phyloP scores from a whole-genome alignment of 495 filamentous ascomycete species.

The Barbatosphaeria neglecta region DNA sequence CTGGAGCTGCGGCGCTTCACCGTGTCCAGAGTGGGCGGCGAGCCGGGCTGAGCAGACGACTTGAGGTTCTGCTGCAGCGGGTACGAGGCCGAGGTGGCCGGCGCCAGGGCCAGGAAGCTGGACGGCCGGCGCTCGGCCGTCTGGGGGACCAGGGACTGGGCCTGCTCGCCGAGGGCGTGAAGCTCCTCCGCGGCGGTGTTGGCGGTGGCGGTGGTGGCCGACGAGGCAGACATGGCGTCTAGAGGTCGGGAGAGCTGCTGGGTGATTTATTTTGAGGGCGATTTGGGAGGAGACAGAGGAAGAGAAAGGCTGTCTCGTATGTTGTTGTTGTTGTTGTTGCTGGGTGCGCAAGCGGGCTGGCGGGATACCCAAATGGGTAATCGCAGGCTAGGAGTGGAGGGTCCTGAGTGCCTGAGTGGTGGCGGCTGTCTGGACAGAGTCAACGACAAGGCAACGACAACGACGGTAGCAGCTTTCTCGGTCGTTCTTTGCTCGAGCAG shows the following conservation, averaged over 20 bases:
- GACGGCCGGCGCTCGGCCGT: conserved; percentile 17
- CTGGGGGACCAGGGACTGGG: conserved; percentile 6
- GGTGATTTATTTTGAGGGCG: background rate
- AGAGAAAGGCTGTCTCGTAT: no score
- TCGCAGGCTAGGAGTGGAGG: no score
- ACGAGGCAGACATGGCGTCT: background rate
- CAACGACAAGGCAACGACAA: no score
- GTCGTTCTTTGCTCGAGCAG: no score
- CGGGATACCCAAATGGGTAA: no score
- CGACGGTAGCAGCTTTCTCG: no score
- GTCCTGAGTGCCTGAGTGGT: no score
- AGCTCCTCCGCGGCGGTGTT: conserved; percentile 6
- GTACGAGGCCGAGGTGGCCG: conserved; percentile 31
- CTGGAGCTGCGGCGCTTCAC: conserved; percentile 23
- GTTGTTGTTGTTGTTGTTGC: no score
- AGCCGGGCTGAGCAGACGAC: no score
- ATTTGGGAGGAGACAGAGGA: no score
- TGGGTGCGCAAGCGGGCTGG: no score
- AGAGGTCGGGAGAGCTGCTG: background rate
- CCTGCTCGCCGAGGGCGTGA: conserved; percentile 12
- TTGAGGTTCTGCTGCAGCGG: conserved; percentile 13
- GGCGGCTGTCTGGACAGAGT: no score
- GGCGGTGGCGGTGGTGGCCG: conserved; percentile 2
- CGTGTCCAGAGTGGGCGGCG: background rate
- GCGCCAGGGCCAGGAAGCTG: conserved; percentile 33